Base-by-base conservation (phyloP, 1,284 basidiomycete genomes). In the Ceratobasidium sp. region DNA sequence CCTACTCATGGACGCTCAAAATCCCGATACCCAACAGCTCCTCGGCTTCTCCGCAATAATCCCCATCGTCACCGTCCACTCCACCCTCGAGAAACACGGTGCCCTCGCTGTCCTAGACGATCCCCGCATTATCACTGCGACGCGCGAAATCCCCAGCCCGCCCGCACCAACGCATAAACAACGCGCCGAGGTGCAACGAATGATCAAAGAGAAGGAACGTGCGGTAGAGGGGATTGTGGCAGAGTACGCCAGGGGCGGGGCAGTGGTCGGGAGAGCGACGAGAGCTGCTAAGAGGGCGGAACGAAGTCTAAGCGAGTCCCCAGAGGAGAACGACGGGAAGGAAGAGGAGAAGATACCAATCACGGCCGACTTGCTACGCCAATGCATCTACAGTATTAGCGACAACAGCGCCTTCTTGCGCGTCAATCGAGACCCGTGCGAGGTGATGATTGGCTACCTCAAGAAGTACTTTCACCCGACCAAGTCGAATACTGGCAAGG, bases 331-430 rank as follows among this genome's bases (percentile, higher is more conserved):
- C 9, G 83, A 92, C 16, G 81, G 82, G 13, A 87, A 88, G 76
- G 92, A 93, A 78, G 80, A 84, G 52, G 82, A 92, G 14, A 9
- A n/a, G 16, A 63, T n/a, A 23, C 73, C 66, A 18, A 73, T 73
- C 35, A 54, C 57, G 4, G 38, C 66, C 41, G 67, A 71, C 21
- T 32, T 71, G n/a, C 67, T 71, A 1, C 84, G 89, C 32, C 90
- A 93, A 78, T 93, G 92, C 78, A 80, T 94, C 43, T 94, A 94
- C 79, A 91, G 89, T 76, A 93, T 94, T 70, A 91, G 91, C 9
- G 92, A 94, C 80, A 94, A 94, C 77, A 91, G 93, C 77, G 90
- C 92, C 8, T 94, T 94, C 84, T 80, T 94, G 75, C 87, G 92
- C 26, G 86, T 86, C 64, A 94, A 94, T 77, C 89, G 92, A 47